These are phyloP conservation scores for Thymus quinquecostatus DNA, from an alignment of 257 asterid genomes.

Conservation along the genomic window DNA sequence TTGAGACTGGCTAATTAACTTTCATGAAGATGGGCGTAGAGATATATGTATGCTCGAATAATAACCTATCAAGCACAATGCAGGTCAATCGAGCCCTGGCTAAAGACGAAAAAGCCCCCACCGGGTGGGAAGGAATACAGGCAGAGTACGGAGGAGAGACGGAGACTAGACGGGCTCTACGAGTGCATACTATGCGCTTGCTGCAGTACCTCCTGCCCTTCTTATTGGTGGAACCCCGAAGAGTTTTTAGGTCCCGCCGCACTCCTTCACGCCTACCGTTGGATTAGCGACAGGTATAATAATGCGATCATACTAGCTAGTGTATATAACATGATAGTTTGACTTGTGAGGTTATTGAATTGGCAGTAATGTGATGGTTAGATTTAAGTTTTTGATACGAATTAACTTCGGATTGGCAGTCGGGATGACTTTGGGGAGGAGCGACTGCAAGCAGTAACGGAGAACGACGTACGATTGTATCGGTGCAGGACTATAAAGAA, in stretches of 20 bases:
- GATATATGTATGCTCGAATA: no score
- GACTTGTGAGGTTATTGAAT: no score
- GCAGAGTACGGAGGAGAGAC: constrained; percentile 57
- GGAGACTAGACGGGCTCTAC: constrained; percentile 67
- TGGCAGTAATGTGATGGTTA: no score
- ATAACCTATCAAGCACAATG: background rate
- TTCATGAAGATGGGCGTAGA: no score
- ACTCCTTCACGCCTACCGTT: constrained; percentile 72
- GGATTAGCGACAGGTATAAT: constrained; percentile 68
- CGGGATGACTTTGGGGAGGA: constrained; percentile 71
- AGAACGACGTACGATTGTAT: constrained; percentile 49
- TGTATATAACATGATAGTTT: no score
- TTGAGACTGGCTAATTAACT: no score
- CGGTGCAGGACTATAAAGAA: constrained; percentile 75
- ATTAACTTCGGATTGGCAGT: constrained; percentile 28
- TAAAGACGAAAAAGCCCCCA: constrained; percentile 62
- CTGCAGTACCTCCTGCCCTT: constrained; percentile 74
- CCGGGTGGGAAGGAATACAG: constrained; percentile 57
- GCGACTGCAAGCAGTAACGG: constrained; percentile 62
- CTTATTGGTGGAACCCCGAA: constrained; percentile 93
- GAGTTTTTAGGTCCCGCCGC: constrained; percentile 74
- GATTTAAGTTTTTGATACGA: background rate
- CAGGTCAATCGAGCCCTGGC: constrained; percentile 82
- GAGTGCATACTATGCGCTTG: constrained; percentile 88
- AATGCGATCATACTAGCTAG: no score